Conservation (phyloP, 2,329 filamentous ascomycete species). For the Penicillium fuscoglaucum region DNA sequence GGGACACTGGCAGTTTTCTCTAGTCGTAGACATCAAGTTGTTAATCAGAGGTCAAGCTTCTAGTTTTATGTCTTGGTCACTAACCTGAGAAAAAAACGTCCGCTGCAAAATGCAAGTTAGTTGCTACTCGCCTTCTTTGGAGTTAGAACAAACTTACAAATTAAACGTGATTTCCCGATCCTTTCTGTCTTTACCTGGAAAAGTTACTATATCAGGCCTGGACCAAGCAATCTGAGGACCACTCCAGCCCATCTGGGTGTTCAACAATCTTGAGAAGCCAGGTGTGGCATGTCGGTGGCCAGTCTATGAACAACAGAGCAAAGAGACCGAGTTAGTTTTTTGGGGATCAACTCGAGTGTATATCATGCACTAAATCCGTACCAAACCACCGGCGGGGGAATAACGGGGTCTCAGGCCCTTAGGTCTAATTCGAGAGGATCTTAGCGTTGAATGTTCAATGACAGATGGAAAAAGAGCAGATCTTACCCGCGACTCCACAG, state of each 20-base stretch:
- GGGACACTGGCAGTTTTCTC: conserved; percentile 71
- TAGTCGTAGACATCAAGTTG: conserved; percentile 31
- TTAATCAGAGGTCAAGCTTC: background rate
- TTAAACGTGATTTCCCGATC: background rate
- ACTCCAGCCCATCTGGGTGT: background rate
- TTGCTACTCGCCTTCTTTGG: background rate
- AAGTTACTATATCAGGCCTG: background rate
- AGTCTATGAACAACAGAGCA: background rate
- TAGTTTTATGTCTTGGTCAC: background rate
- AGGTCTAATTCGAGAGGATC: background rate
- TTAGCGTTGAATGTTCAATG: conserved; percentile 2
- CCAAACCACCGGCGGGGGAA: background rate
- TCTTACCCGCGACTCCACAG: conserved; percentile 5
- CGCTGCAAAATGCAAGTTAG: conserved; percentile 11
- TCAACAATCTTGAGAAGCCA: background rate
- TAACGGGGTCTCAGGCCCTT: background rate
- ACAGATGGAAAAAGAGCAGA: background rate
- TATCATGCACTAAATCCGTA: background rate
- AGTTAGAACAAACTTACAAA: background rate
- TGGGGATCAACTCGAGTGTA: no score
- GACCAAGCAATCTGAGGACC: background rate
- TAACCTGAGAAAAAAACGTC: conserved; percentile 23
- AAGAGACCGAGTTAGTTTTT: background rate
- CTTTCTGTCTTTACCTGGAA: background rate
- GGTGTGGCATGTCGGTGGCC: background rate